These are phyloP conservation scores for Mortierella alpina DNA, from an alignment of 192 early-diverging fungal genomes.

Conservation along the genomic window DNA sequence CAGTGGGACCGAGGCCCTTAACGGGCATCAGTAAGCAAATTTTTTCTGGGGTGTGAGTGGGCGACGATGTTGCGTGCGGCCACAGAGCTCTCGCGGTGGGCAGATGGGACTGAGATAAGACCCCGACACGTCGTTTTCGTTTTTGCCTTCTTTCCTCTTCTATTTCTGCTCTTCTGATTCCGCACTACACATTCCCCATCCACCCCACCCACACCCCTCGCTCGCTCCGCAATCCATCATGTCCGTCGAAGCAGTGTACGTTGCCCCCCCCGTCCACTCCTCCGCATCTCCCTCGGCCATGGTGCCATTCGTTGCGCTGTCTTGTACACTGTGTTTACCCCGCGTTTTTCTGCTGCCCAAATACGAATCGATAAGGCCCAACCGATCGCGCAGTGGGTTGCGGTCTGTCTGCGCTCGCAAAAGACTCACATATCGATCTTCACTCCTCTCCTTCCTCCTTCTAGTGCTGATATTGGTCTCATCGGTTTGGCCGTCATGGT, in stretches of 20 bases:
- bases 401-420: too few species aligned
- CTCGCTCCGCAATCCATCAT: conserved; percentile 15
- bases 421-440: not conserved
- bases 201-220: not conserved
- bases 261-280: not conserved
- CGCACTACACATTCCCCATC: not conserved
- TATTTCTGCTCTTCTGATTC: conserved; percentile 1
- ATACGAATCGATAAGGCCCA: not conserved
- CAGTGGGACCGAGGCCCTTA: too few species aligned
- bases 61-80: not conserved
- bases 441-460: not conserved
- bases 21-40: too few species aligned
- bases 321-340: not conserved
- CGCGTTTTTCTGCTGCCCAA: not conserved
- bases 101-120: conserved; percentile 4
- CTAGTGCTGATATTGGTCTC: conserved; percentile 95
- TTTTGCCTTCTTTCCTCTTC: conserved; percentile 2
- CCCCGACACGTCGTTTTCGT: not conserved
- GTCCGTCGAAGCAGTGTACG: conserved; percentile 47
- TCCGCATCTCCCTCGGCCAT: not conserved
- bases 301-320: not conserved
- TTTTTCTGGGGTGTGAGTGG: too few species aligned
- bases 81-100: not conserved
- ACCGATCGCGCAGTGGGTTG: not conserved
- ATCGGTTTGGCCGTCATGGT: conserved; percentile 99